Evolutionary conservation across 805 yeast species (phyloP).

Genomic region (Myxozyma monticola): DNA sequence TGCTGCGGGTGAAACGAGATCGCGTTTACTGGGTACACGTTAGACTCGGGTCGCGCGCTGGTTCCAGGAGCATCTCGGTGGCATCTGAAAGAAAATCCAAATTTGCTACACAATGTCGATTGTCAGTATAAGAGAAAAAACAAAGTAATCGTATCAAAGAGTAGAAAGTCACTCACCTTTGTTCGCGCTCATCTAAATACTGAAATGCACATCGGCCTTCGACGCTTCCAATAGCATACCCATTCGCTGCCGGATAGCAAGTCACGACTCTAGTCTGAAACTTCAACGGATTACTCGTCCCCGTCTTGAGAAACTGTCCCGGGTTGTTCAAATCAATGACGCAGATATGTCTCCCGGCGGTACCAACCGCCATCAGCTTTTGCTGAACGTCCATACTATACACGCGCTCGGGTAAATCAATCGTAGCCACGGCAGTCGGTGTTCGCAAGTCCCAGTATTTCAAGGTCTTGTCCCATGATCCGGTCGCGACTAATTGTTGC

Average conservation of each 20-base stretch:
- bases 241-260: conserved; percentile 89
- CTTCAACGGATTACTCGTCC: conserved; percentile 77
- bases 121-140: background rate
- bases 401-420: conserved; percentile 85
- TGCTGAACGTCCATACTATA: conserved; percentile 84
- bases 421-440: conserved; percentile 71
- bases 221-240: conserved; percentile 87
- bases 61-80: conserved; percentile 73
- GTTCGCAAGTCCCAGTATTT: conserved; percentile 93
- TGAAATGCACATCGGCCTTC: conserved; percentile 97
- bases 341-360: conserved; percentile 83
- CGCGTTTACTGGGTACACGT: conserved; percentile 75
- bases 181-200: conserved; percentile 81
- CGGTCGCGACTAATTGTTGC: conserved; percentile 77
- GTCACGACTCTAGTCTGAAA: conserved; percentile 82
- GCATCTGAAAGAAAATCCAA: conserved; percentile 81
- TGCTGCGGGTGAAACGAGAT: conserved; percentile 83
- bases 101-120: conserved; percentile 3
- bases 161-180: conserved; percentile 18
- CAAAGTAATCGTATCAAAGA: background rate
- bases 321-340: conserved; percentile 78
- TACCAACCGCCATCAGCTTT: conserved; percentile 83
- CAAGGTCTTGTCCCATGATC: conserved; percentile 95
- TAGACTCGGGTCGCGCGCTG: conserved; percentile 53
- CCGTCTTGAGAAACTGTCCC: conserved; percentile 70